Conservation (phyloP, 2,329 filamentous ascomycete species). For the Cladosporium sp. region DNA sequence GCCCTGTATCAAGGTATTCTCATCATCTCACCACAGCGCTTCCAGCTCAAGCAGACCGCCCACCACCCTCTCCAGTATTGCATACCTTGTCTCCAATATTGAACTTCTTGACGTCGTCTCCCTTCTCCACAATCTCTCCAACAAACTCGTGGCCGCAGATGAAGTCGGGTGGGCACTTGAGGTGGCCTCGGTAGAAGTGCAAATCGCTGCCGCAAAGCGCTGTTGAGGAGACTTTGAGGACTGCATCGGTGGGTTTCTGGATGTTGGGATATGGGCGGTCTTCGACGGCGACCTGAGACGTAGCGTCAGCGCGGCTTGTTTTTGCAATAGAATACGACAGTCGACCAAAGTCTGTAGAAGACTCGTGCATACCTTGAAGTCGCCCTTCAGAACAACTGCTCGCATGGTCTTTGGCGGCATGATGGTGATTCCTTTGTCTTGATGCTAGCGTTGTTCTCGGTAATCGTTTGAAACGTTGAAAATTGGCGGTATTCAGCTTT, state of each 20-base stretch:
- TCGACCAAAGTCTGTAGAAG: slow-evolving; percentile 19
- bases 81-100: slow-evolving; percentile 60
- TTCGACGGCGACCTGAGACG: slow-evolving; percentile 51
- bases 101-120: slow-evolving; percentile 63
- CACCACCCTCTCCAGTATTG: not conserved
- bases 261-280: slow-evolving; percentile 74
- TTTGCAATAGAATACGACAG: too few species aligned
- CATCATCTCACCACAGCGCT: too few species aligned
- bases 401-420: slow-evolving; percentile 62
- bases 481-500: not conserved
- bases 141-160: slow-evolving; percentile 80
- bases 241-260: slow-evolving; percentile 66
- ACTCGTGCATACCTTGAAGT: slow-evolving; percentile 47
- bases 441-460: not conserved
- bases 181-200: slow-evolving; percentile 79
- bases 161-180: slow-evolving; percentile 62
- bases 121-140: slow-evolving; percentile 66
- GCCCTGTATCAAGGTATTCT: not conserved
- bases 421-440: not conserved
- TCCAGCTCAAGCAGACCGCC: too few species aligned
- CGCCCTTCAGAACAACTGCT: slow-evolving; percentile 81
- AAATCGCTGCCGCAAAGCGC: slow-evolving; percentile 87
- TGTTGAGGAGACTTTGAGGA: slow-evolving; percentile 77
- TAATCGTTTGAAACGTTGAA: too few species aligned
- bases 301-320: not conserved